Evolutionary conservation across 257 asterid species (phyloP).

Genomic region (Coffea canephora): DNA sequence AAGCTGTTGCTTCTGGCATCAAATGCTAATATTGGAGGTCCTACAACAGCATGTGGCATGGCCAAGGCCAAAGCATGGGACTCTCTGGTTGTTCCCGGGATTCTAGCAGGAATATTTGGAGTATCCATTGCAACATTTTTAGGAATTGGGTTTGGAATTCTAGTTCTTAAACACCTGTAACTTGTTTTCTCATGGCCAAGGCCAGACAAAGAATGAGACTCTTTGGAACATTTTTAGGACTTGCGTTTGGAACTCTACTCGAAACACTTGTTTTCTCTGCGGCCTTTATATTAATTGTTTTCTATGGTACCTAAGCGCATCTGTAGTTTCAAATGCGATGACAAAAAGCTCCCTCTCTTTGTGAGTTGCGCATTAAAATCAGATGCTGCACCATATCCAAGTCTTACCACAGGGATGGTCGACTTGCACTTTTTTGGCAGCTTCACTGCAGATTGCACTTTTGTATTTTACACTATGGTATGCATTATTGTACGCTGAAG

Average conservation of each 20-base stretch:
- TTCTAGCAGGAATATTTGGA: conserved; percentile 76
- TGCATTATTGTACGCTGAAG: no score
- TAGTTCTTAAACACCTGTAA: conserved; percentile 56
- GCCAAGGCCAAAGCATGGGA: conserved; percentile 83
- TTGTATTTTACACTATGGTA: no score
- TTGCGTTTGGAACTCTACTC: conserved; percentile 60
- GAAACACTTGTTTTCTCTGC: conserved; percentile 13
- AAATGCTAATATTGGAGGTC: conserved; percentile 89
- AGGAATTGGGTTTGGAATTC: conserved; percentile 66
- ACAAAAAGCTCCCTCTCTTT: no score
- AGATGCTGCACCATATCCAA: no score
- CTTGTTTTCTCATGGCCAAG: conserved; percentile 49
- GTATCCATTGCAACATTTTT: conserved; percentile 70
- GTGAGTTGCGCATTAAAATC: no score
- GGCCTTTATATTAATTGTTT: no score
- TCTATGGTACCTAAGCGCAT: no score
- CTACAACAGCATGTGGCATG: conserved; percentile 87
- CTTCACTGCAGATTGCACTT: no score
- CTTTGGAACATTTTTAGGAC: conserved; percentile 76
- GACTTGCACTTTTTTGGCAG: no score
- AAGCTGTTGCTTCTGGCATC: conserved; percentile 65
- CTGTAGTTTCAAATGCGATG: no score
- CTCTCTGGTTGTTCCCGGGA: conserved; percentile 66
- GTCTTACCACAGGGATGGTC: no score
- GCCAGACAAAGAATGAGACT: conserved; percentile 63